Base-by-base conservation (phyloP, 2,329 filamentous ascomycete genomes). In the Clonostachys rosea region DNA sequence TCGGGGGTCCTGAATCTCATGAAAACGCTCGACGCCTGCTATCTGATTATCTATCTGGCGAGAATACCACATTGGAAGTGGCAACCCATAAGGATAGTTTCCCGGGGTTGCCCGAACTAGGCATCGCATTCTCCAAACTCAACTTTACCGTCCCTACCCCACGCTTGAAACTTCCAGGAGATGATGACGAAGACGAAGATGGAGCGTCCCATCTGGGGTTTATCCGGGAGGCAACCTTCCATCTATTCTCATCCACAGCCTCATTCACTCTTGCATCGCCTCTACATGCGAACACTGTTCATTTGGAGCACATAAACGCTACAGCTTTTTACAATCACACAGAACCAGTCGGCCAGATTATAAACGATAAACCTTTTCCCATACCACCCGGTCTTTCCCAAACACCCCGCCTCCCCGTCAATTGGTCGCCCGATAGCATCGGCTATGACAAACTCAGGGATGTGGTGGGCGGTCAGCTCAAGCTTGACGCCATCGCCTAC, bases 31-130 rank as follows among this genome's bases (percentile, higher is more conserved):
- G 74, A 40, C 64, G 71, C 30, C 70, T 96, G 17, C 67, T 97
- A 10, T 95, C 90, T 3, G 83, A 89, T 56, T 97, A 94, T 59
- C 73, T 96, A 11, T 97, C 91, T 5, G 91, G 91, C 9, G 84
- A 79, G 62, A 96, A 97, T 67, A 91, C 88, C 1, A 90, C 83
- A 17, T 68, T 97, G 41, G 87, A 84, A 0, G 66, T 96, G 10
- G 81, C 81, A 60, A 78, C 86, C 3, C 87, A 96, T 61, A 70
- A 78, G 43, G 73, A 74, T 40, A 89, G 84, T 43, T 83, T 97
- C 45, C 92, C 94, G 5, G 68, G 77, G 1, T 78, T 89, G 45
- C 91, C 89, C 1, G 63, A 74, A 5, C 72, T 96, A 5, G 89
- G 90, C 43, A 70, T 83, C 54, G 84, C 87, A 1, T 75, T 97